These are phyloP conservation scores for Globisporangium cylindrosporum DNA, from an alignment of 352 stramenopile species.

Conservation along the genomic window DNA sequence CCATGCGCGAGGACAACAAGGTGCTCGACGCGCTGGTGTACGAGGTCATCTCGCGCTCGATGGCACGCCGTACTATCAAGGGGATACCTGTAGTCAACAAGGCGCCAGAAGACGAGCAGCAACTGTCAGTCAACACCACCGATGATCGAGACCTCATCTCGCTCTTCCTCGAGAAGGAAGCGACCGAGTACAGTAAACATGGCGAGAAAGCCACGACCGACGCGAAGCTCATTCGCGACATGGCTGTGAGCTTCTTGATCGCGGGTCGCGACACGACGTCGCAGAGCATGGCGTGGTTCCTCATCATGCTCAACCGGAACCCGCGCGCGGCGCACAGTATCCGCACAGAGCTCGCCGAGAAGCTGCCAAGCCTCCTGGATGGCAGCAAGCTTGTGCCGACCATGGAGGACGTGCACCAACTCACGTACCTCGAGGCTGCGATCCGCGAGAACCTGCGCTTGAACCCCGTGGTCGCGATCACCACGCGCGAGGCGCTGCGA, in stretches of 20 bases:
- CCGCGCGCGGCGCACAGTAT: background rate
- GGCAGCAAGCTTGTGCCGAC: background rate
- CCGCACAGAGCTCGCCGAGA: background rate
- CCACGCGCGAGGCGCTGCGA: slow-evolving; percentile 25
- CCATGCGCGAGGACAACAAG: slow-evolving; percentile 5
- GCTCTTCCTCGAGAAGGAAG: slow-evolving; percentile 46
- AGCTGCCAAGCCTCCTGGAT: background rate
- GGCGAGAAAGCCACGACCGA: slow-evolving; percentile 6
- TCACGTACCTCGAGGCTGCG: slow-evolving; percentile 47
- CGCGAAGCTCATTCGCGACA: slow-evolving; percentile 55
- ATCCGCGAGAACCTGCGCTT: slow-evolving; percentile 50
- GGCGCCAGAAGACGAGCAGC: background rate
- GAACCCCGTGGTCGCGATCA: slow-evolving; percentile 40
- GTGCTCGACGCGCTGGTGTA: slow-evolving; percentile 16
- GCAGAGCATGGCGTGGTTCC: slow-evolving; percentile 66
- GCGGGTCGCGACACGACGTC: slow-evolving; percentile 76
- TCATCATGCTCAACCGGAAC: slow-evolving; percentile 63
- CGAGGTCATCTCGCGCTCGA: slow-evolving; percentile 16
- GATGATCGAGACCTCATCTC: slow-evolving; percentile 35
- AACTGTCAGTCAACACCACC: background rate
- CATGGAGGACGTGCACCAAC: slow-evolving; percentile 14
- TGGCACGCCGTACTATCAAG: background rate
- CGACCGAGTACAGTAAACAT: slow-evolving; percentile 14
- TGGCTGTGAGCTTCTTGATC: slow-evolving; percentile 80
- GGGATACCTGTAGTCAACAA: background rate